These are phyloP conservation scores for Rhodotorula sp. DNA, from an alignment of 1,284 basidiomycete genomes.

Conservation along the genomic window DNA sequence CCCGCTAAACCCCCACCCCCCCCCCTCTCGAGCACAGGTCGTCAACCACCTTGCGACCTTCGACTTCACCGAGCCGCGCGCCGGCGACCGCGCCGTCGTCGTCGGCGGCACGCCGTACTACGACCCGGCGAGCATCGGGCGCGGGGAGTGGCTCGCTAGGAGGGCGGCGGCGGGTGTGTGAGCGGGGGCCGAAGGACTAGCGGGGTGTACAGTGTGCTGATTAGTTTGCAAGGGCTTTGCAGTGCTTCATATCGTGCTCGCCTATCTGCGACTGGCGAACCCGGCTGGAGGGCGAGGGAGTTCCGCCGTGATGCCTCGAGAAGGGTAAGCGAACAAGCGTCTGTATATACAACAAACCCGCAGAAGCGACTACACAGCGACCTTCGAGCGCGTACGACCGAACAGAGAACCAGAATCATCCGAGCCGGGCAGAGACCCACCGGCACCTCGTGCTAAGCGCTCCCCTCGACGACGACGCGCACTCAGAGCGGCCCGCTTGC, in stretches of 20 bases:
- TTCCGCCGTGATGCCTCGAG: too few relatives aligned
- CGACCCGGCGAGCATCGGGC: slow-evolving; percentile 2
- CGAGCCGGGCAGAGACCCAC: too few relatives aligned
- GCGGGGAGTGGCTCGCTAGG: not conserved
- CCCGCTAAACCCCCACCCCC: not conserved
- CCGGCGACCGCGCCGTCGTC: slow-evolving; percentile 65
- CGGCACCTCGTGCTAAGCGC: too few relatives aligned
- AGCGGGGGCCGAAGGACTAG: not conserved
- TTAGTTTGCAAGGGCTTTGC: not conserved
- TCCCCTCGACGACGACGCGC: too few relatives aligned
- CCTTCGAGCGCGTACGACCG: too few relatives aligned
- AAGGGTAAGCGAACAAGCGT: too few relatives aligned
- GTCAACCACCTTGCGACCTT: slow-evolving; percentile 54
- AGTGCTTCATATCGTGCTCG: not conserved
- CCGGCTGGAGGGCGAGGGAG: too few relatives aligned
- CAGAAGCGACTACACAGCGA: too few relatives aligned
- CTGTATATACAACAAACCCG: too few relatives aligned
- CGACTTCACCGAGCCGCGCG: slow-evolving; percentile 60
- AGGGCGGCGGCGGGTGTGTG: not conserved
- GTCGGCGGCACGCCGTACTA: slow-evolving; percentile 62
- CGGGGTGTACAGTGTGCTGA: not conserved
- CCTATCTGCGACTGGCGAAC: too few relatives aligned
- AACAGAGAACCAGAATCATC: too few relatives aligned
- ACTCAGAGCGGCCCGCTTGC: slow-evolving; percentile 10
- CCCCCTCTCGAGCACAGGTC: not conserved